These are phyloP conservation scores for Isatis lusitanica DNA, from an alignment of 441 rosid genomes.

Conservation along the genomic window DNA sequence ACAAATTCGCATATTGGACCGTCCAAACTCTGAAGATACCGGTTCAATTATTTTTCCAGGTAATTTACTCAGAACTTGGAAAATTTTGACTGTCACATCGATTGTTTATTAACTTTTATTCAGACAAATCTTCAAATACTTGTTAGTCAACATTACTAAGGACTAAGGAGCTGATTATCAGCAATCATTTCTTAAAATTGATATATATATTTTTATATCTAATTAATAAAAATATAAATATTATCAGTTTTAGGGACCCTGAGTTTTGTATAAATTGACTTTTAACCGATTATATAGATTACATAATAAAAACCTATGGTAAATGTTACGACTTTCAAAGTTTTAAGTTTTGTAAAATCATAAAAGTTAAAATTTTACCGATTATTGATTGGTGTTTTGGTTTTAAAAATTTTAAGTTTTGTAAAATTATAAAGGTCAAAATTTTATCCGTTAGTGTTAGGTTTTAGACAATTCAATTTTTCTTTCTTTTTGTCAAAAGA, in stretches of 20 bases:
- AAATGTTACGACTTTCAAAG: too few species aligned
- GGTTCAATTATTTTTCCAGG: conserved; percentile 67
- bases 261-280: not conserved
- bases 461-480: too few species aligned
- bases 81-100: not conserved
- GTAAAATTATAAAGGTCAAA: too few species aligned
- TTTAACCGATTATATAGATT: not conserved
- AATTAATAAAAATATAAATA: not conserved
- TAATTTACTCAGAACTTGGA: not conserved
- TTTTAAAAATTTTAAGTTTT: too few species aligned
- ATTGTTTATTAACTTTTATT: not conserved
- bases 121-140: not conserved
- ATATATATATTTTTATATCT: not conserved
- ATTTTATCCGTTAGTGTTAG: too few species aligned
- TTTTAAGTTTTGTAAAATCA: too few species aligned
- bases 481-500: too few species aligned
- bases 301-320: too few species aligned
- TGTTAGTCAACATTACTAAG: not conserved
- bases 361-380: too few species aligned
- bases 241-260: not conserved
- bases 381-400: too few species aligned
- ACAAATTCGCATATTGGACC: conserved; percentile 61
- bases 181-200: not conserved
- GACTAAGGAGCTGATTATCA: not conserved
- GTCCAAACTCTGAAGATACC: conserved; percentile 69